phyloP scores from a whole-genome alignment of 202 grass and related monocot species.

The Tripidium arundinaceum region DNA sequence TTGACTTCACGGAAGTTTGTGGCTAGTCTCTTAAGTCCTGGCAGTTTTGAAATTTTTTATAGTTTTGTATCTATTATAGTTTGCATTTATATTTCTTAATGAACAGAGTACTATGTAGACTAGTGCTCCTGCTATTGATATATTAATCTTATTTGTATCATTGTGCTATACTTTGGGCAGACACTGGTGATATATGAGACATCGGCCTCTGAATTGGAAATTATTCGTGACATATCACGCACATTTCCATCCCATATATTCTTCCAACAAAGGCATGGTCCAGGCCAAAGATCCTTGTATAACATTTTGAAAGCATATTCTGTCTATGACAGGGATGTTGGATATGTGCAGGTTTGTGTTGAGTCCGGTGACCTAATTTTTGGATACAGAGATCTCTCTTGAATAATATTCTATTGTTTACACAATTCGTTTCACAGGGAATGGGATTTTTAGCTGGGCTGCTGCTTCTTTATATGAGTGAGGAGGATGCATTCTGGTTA shows the following conservation, averaged over 20 bases:
- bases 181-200: constrained; percentile 96
- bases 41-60: not conserved
- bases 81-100: not conserved
- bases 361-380: not conserved
- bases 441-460: constrained; percentile 96
- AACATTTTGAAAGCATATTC: constrained; percentile 98
- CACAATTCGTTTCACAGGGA: constrained; percentile 44
- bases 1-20: not conserved
- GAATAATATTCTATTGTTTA: constrained; percentile 1
- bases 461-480: constrained; percentile 96
- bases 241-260: constrained; percentile 98
- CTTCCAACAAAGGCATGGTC: constrained; percentile 96
- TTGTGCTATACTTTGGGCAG: constrained; percentile 39
- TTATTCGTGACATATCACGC: constrained; percentile 96
- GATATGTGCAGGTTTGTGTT: constrained; percentile 94
- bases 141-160: not conserved
- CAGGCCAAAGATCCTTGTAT: constrained; percentile 89
- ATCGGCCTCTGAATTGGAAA: constrained; percentile 91
- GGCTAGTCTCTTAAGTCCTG: not conserved
- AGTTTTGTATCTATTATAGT: not conserved
- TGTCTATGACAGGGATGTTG: constrained; percentile 93
- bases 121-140: not conserved
- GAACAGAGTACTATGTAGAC: not conserved
- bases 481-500: constrained; percentile 97
- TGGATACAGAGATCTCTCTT: not conserved